Evolutionary conservation across 2,329 filamentous ascomycete species (phyloP).

Genomic region (Coniochaeta ligniaria): DNA sequence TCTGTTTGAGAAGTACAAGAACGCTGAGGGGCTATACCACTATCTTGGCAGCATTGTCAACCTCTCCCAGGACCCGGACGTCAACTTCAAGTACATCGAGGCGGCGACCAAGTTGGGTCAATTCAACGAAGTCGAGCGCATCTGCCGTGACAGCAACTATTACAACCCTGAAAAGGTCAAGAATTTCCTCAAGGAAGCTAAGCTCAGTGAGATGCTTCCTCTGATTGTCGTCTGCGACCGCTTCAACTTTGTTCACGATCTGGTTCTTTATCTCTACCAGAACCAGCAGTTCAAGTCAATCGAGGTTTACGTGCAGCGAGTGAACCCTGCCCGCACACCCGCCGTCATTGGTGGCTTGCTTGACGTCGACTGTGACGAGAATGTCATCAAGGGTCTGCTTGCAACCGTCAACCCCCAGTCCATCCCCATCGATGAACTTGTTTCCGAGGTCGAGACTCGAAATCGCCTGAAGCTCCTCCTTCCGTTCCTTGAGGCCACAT

Average conservation of each 20-base stretch:
- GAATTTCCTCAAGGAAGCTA: conserved; percentile 98
- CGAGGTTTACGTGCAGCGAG: conserved; percentile 93
- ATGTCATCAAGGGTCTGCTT: conserved; percentile 88
- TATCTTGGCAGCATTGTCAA: conserved; percentile 98
- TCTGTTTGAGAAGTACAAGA: conserved; percentile 95
- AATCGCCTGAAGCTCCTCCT: conserved; percentile 93
- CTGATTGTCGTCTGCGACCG: conserved; percentile 98
- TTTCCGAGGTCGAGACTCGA: conserved; percentile 87
- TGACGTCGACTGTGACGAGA: conserved; percentile 95
- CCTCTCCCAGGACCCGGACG: conserved; percentile 87
- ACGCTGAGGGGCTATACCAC: conserved; percentile 93
- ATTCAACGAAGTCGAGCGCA: conserved; percentile 91
- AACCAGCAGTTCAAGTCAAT: conserved; percentile 99
- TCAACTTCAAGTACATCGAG: conserved; percentile 99
- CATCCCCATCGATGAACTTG: conserved; percentile 91
- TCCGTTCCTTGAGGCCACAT: conserved; percentile 89
- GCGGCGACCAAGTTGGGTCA: conserved; percentile 91
- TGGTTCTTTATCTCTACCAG: conserved; percentile 96
- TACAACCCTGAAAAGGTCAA: conserved; percentile 95
- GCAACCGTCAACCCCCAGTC: conserved; percentile 74
- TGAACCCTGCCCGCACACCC: conserved; percentile 86
- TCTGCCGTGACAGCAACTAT: conserved; percentile 86
- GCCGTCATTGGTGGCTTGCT: conserved; percentile 88
- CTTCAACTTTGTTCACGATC: conserved; percentile 97
- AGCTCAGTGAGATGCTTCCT: conserved; percentile 84